Base-by-base conservation (phyloP, 129 eudicot genomes). In the Silybum marianum region DNA sequence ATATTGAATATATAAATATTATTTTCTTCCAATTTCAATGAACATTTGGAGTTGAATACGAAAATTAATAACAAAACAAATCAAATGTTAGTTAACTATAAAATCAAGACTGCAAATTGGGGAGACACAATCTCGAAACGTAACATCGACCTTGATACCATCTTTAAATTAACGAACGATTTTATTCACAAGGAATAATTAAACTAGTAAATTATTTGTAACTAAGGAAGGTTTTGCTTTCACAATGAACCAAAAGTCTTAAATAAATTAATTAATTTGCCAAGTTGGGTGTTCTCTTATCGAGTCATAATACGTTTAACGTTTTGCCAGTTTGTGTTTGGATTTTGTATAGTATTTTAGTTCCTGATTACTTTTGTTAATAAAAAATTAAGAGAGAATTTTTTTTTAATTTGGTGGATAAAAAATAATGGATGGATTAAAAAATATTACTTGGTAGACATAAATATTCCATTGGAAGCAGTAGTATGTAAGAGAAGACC, bases 381-480 rank as follows among this genome's bases (percentile, higher is more conserved):
- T 30, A 26, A 34, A 21, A 18, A 58, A 3, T 42, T 32, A 69
- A 24, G 23, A 24, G 2, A 36, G n/a, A 3, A 58, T 54, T 7
- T 34, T 7, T 34, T 26, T 28, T 69, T 70, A 62, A 38, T 36
- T 14, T 62, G 40, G 36, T 13, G 36, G 14, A 34, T 71, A 38
- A 16, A 38, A 54, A 46, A 60, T 2, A 26, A 26, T 6, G 79
- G 73, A 58, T 3, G 6, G 14, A 81, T 40, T 73, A 81, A 81
- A 80, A 70, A 39, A 65, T 10, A 14, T 24, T 73, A 62, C 67
- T 39, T 62, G 71, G 66, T 81, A 21, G 46, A 81, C 75, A 40
- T 39, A 65, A 72, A 74, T 81, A 81, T 81, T 81, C 84, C 84
- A 63, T 73, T 81, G 75, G 83, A 65, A 81, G 72, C 46, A 42